Percentiles rank a stretch among this genome's conserved stretches.
phyloP scores from a whole-genome alignment of 139 green algal genomes.

The Dunaliella sp. region DNA sequence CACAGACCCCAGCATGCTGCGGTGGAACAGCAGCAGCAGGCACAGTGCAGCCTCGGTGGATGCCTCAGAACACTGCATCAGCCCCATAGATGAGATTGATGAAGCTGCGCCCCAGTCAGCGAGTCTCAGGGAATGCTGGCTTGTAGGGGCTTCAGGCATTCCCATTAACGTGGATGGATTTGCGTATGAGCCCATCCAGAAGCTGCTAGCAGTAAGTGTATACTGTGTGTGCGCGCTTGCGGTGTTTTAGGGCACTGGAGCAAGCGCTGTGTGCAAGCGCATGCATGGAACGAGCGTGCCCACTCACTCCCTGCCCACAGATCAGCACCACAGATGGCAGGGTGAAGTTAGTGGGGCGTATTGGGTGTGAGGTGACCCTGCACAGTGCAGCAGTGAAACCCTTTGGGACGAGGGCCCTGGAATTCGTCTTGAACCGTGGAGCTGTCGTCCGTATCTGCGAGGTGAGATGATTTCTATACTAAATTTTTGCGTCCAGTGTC shows the following conservation, averaged over 20 bases:
- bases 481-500: too few relatives aligned
- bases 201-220: not conserved
- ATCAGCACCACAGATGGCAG: not conserved
- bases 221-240: too few relatives aligned
- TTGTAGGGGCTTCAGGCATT: not conserved
- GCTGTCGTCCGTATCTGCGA: not conserved
- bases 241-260: too few relatives aligned
- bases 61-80: not conserved
- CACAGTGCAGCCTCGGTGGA: slow-evolving; percentile 15
- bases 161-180: slow-evolving; percentile 1
- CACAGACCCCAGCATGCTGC: too few relatives aligned
- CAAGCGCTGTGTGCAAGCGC: too few relatives aligned
- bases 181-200: not conserved
- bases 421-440: not conserved
- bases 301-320: not conserved
- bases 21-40: slow-evolving; percentile 16
- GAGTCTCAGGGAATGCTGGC: not conserved
- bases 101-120: not conserved
- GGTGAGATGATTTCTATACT: not conserved
- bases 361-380: not conserved
- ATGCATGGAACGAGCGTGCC: not conserved
- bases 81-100: not conserved
- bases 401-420: not conserved
- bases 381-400: not conserved
- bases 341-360: not conserved